These are phyloP conservation scores for Ophioceras dolichostomum DNA, from an alignment of 2,329 filamentous ascomycete species.

Conservation along the genomic window DNA sequence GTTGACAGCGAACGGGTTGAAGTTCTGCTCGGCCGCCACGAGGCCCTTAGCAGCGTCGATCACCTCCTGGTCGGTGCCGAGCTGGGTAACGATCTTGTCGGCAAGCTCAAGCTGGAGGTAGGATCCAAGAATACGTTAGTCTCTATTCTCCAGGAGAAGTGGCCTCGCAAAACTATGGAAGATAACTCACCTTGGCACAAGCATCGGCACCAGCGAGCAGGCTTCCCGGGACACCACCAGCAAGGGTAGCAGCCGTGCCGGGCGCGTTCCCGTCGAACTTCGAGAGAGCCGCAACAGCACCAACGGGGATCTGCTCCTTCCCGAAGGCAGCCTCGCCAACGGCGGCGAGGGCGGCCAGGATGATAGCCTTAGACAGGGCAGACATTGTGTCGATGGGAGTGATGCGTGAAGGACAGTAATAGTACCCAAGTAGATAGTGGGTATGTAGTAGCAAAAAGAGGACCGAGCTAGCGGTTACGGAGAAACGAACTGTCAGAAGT, in stretches of 20 bases:
- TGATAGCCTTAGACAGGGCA: constrained; percentile 24
- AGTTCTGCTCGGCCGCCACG: constrained; percentile 56
- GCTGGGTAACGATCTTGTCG: constrained; percentile 49
- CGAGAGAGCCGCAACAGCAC: constrained; percentile 38
- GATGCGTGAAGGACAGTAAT: neutral
- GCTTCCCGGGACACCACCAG: constrained; percentile 46
- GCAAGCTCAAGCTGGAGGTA: constrained; percentile 39
- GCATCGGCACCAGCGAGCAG: constrained; percentile 54
- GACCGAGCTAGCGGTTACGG: constrained; percentile 2
- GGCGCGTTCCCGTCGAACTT: constrained; percentile 38
- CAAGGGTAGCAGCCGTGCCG: constrained; percentile 51
- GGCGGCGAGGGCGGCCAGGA: constrained; percentile 28
- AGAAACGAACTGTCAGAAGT: neutral
- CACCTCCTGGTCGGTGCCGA: constrained; percentile 45
- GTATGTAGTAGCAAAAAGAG: neutral
- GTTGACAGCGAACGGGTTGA: constrained; percentile 51
- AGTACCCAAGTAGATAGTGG: too few species aligned
- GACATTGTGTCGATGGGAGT: neutral
- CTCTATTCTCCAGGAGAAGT: too few species aligned
- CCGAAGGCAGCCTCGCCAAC: constrained; percentile 44
- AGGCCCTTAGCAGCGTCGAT: constrained; percentile 40
- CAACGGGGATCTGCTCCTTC: constrained; percentile 48
- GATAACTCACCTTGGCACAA: constrained; percentile 49
- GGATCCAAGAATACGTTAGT: too few species aligned
- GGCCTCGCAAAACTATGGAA: too few species aligned